Base-by-base conservation (phyloP, 768 basidiomycete genomes). In the button mushroom (Agaricus bisporus) region DNA sequence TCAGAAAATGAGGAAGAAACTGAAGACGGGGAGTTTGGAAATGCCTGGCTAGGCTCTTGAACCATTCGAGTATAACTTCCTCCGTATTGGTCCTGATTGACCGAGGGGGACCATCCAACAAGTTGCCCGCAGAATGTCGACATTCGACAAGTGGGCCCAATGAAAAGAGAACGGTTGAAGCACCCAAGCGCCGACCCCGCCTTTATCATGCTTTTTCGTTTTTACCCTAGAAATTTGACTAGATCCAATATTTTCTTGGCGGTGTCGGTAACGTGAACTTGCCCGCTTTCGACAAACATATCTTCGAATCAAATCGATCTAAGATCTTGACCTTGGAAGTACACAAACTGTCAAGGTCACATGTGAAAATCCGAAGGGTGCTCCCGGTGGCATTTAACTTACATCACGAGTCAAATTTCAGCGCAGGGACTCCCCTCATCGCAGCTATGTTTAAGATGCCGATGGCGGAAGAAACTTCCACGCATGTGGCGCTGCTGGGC, bases 41-140 rank as follows among this genome's bases (percentile, higher is more conserved):
- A n/a, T n/a, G 44, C 59, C 48, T 7, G 17, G 51, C 29, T 47
- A 44, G 9, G 64, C 57, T 20, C 51, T 55, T 1, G 58, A 55
- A 22, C 61, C 41, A 4, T 53, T 58, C 20, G 18, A 46, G 64
- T 59, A 41, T 67, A 22, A 22, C 4, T 22, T 22, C 22, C 22
- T 22, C 22, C 61, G 57, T 65, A 52, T 51, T 63, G 63, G 46
- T 65, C 62, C 39, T 63, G 61, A 42, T 63, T 58, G 32, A 61
- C 60, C n/a, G 65, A 59, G 15, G 67, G 67, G 37, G 56, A 55
- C 70, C 71, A 71, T n/a, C 69, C 68, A 54, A 67, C 20, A 36
- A 28, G 50, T 26, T 51, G 50, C 20, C 32, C 42, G 43, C 22
- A 20, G 12, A 22, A 9, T 18, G 49, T 18, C 6, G 41, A 37